A percentile compares a stretch with the other conserved stretches of the same genome.
These are phyloP conservation scores for Rosa hybrid DNA, from an alignment of 331 rosid genomes.

Conservation along the genomic window DNA sequence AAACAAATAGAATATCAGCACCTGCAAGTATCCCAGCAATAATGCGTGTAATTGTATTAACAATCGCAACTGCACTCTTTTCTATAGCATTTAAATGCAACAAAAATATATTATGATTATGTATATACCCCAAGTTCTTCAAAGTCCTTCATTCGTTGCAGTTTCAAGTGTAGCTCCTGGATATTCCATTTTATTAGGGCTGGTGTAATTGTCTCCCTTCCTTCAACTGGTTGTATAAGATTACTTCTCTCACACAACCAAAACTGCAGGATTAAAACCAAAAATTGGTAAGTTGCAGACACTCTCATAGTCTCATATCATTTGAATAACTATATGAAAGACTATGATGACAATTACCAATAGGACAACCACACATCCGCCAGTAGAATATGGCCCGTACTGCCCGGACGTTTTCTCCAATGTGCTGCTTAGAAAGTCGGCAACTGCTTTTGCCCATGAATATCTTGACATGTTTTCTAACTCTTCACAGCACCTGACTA, in stretches of 20 bases:
- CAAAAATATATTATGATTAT: not conserved
- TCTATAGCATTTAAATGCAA: not conserved
- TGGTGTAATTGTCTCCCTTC: not conserved
- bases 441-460: slow-evolving; percentile 15
- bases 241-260: not conserved
- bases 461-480: slow-evolving; percentile 5
- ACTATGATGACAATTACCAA: not conserved
- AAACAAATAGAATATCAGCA: slow-evolving; percentile 5
- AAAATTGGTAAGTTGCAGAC: not conserved
- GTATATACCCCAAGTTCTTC: not conserved
- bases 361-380: slow-evolving; percentile 14
- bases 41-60: no score
- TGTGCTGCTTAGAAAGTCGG: not conserved
- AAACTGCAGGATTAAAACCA: not conserved
- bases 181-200: not conserved
- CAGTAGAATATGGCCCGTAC: not conserved
- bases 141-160: not conserved
- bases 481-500: slow-evolving; percentile 10
- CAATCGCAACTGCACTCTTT: not conserved
- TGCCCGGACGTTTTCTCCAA: not conserved
- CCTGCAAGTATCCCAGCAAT: not conserved
- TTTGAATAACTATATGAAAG: no score
- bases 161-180: not conserved
- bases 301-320: not conserved
- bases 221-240: not conserved